Conservation (phyloP, 2,329 filamentous ascomycete species). For the Hortaea sp. region DNA sequence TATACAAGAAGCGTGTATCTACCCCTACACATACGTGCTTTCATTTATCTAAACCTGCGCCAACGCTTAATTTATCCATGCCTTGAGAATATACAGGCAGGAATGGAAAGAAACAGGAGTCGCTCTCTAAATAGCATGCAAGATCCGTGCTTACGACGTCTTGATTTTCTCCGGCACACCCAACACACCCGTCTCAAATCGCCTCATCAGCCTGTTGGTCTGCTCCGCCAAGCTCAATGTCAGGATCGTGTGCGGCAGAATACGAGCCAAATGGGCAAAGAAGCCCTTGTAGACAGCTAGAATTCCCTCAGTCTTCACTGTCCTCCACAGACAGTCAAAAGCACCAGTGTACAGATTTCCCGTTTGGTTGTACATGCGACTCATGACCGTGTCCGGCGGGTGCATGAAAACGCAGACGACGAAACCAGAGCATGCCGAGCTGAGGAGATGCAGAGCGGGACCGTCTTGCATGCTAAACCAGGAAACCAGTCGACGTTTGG, state of each 20-base stretch:
- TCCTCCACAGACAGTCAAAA: conserved; percentile 85
- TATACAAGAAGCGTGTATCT: too few species aligned
- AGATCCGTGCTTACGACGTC: neutral
- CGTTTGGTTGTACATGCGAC: conserved; percentile 95
- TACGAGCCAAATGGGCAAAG: conserved; percentile 85
- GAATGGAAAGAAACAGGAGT: too few species aligned
- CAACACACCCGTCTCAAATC: conserved; percentile 54
- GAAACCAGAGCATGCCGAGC: conserved; percentile 82
- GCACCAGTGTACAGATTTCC: conserved; percentile 93
- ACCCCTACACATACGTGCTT: too few species aligned
- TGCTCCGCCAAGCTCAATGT: conserved; percentile 92
- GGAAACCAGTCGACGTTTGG: conserved; percentile 72
- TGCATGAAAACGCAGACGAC: conserved; percentile 98
- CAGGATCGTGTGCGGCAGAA: conserved; percentile 75
- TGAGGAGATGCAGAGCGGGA: conserved; percentile 75
- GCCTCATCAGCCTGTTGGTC: conserved; percentile 84
- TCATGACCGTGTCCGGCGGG: conserved; percentile 98
- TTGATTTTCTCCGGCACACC: conserved; percentile 8
- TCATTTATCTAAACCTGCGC: too few species aligned
- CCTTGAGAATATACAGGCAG: too few species aligned
- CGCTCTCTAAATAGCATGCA: too few species aligned
- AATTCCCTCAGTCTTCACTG: conserved; percentile 79
- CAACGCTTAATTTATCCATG: too few species aligned
- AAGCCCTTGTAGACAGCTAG: conserved; percentile 97
- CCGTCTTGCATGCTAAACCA: conserved; percentile 88